These are phyloP conservation scores for Lepiota subincarnata DNA, from an alignment of 768 basidiomycete species.

Conservation along the genomic window DNA sequence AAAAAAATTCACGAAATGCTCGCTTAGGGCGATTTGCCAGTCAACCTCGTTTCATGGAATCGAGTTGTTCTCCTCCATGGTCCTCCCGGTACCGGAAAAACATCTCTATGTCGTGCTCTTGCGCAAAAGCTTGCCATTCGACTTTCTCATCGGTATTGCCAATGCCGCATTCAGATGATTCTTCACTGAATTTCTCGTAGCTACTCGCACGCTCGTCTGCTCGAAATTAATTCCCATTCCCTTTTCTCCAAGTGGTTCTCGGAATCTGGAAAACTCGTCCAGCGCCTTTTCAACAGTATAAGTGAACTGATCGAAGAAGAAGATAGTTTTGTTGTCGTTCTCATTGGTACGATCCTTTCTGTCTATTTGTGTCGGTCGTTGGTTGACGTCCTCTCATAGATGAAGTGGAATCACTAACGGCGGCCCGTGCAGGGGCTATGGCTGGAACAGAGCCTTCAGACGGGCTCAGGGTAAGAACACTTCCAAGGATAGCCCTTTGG, in stretches of 20 bases:
- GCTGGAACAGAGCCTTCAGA: constrained; percentile 95
- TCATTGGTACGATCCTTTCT: constrained; percentile 64
- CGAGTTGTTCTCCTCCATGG: constrained; percentile 92
- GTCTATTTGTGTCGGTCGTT: constrained; percentile 1
- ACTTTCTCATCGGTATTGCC: constrained; percentile 66
- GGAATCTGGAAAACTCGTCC: constrained; percentile 97
- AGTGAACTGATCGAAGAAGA: constrained; percentile 92
- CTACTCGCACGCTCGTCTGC: constrained; percentile 79
- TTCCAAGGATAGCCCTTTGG: constrained; percentile 16
- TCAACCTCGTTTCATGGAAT: constrained; percentile 94
- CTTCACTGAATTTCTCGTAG: constrained; percentile 32
- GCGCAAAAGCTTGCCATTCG: constrained; percentile 95
- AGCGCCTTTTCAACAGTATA: constrained; percentile 84
- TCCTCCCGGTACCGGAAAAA: constrained; percentile 97
- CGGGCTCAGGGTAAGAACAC: constrained; percentile 66
- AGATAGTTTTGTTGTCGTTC: constrained; percentile 84
- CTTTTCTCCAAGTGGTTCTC: constrained; percentile 99
- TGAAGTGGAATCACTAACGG: constrained; percentile 94
- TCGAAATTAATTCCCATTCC: constrained; percentile 98
- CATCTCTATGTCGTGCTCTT: constrained; percentile 88
- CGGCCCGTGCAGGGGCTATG: constrained; percentile 92
- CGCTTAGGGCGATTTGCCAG: constrained; percentile 30
- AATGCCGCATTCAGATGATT: background rate
- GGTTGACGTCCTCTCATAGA: constrained; percentile 41
- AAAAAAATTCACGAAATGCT: background rate